Evolutionary conservation across 805 yeast genomes (phyloP).

Genomic region (Hanseniaspora valbyensis): DNA sequence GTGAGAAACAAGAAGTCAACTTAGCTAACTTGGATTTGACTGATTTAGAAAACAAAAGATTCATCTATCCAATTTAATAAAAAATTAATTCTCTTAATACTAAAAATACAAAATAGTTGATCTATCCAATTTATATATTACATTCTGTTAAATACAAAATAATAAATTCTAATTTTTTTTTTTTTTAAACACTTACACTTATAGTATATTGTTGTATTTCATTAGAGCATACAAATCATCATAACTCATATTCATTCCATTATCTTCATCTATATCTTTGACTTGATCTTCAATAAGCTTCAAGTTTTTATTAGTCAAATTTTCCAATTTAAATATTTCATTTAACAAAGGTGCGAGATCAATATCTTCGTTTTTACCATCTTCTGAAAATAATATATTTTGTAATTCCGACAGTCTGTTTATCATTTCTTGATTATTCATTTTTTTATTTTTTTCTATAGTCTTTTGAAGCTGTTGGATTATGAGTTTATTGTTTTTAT

Average conservation of each 20-base stretch:
- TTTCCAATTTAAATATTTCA: conserved; percentile 7
- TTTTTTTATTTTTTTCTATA: conserved; percentile 1
- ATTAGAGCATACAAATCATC: background rate
- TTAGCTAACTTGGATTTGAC: conserved; percentile 40
- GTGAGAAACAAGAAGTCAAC: conserved; percentile 26
- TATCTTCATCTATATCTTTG: background rate
- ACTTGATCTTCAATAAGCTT: conserved; percentile 2
- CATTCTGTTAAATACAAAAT: no score
- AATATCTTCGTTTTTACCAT: background rate
- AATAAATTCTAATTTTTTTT: no score
- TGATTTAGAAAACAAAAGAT: conserved; percentile 40
- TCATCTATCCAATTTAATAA: conserved; percentile 37
- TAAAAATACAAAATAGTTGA: no score
- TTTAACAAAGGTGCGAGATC: background rate
- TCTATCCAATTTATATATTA: no score
- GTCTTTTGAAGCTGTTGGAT: background rate
- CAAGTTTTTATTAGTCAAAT: background rate
- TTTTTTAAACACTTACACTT: no score
- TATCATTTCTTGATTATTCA: conserved; percentile 3
- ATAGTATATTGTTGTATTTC: background rate
- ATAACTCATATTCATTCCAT: background rate
- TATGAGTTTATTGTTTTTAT: background rate
- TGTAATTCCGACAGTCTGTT: background rate
- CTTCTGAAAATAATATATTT: background rate
- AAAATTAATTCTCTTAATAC: background rate